Base-by-base conservation (phyloP, 2,329 filamentous ascomycete genomes). In the Sarocladiaceae sp. region DNA sequence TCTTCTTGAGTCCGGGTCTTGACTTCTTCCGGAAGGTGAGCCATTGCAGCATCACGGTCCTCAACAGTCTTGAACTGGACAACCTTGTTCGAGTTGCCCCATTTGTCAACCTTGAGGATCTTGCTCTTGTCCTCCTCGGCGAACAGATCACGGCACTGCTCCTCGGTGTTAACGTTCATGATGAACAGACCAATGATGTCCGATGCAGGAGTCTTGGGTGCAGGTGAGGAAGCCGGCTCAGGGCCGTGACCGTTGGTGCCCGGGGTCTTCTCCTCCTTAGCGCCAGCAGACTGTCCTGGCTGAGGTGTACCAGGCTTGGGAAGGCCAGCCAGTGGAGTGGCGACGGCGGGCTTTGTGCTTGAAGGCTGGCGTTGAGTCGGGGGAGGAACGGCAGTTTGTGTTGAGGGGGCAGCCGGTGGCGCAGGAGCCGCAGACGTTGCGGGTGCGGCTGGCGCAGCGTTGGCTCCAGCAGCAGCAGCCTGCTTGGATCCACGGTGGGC, bases 401-500 rank as follows among this genome's bases (percentile, higher is more conserved):
- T 63, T 12, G 71, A 62, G 56, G 65, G 59, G 54, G 68, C 59
- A n/a, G 69, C 59, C 56, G 74, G 60, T n/a, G n/a, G n/a, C 46
- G 70, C 54, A 54, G 70, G 55, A 53, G 64, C 59, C 56, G 65
- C 60, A 56, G 65, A 56, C 52, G 62, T 53, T 10, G 63, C 61
- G 26, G 64, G 59, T 22, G 65, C 59, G 25, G 67, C 59, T 4
- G 71, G 59, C 29, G 66, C 54, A 17, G 64, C 54, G 36, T 58
- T 58, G 58, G 65, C 59, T 57, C 57, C 61, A 18, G 58, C 66
- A 52, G 66, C 69, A 58, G 68, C 64, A 54, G 69, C 68, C 65
- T 88, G 84, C 76, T 97, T 97, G 53, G 88, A 86, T 57, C 88
- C 90, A 61, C 94, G 87, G 69, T 99, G 94, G 22, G 94, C 91